Evolutionary conservation across 2,329 filamentous ascomycete species (phyloP), one percentile per base, ranked within the genome.

Genomic region (Arachnopeziza araneosa): DNA sequence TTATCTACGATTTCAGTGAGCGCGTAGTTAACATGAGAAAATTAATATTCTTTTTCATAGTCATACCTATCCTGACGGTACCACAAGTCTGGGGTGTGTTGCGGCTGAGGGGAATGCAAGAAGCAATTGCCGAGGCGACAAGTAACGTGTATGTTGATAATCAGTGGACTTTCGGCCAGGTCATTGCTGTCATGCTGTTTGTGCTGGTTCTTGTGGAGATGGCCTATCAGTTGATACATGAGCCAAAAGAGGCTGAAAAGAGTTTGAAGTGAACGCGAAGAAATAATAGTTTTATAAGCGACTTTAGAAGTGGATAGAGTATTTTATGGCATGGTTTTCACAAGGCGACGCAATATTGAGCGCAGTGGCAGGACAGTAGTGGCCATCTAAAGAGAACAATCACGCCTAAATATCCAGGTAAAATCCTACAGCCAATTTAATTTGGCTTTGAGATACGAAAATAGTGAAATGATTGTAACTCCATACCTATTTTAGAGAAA

Each of bases 81-180:
- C 60, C 60, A 23, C 57, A 62, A 50, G 36, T 60, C 8, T 64
- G 62, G 62, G 60, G 54, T 23, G 30, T 62, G 6, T 49, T 61
- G 23, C 48, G 62, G 22, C 49, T 64, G 3, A 51, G 60, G 26
- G 26, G 50, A 22, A 60, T 64, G 19, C 62, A 64, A 23, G 56
- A 55, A 21, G 36, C 21, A 14, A 32, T 64, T 12, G 55, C 62
- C 12, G 22, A 57, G 50, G 49, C 55, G 30, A 56, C 57, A 12
- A 52, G 24, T 21, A 58, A 60, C 59, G 26, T 17, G 1, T 61
- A 64, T 48, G 32, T 54, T 5, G 62, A 64, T n/a, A 59, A 64
- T 53, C 52, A 60, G 44, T 64, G 60, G 62, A 60, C 50, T 17
- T 64, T 64, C 58, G 62, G 62, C 9, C 62, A 64, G 21, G 57